A percentile compares a stretch with the other conserved stretches of the same genome.
These are phyloP conservation scores for Salix udensis DNA, from an alignment of 345 rosid genomes.

Conservation along the genomic window DNA sequence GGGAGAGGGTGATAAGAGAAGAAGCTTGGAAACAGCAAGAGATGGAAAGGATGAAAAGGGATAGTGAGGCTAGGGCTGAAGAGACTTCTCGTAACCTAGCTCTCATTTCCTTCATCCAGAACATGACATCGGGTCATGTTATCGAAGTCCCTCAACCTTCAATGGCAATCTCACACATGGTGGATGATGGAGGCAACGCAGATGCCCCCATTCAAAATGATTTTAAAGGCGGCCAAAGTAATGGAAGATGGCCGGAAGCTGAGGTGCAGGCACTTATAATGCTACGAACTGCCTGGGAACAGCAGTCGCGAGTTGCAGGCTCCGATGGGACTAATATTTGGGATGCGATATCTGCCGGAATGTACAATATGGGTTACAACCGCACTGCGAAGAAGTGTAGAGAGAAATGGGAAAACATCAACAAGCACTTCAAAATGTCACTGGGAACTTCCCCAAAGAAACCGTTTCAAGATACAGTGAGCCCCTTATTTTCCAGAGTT, in stretches of 20 bases:
- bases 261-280: slow-evolving; percentile 69
- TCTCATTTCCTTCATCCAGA: slow-evolving; percentile 61
- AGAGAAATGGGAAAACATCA: slow-evolving; percentile 89
- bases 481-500: slow-evolving; percentile 51
- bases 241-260: slow-evolving; percentile 62
- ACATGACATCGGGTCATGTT: slow-evolving; percentile 36
- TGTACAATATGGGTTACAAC: slow-evolving; percentile 54
- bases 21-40: slow-evolving; percentile 78
- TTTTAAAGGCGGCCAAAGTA: background rate
- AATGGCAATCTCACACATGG: background rate
- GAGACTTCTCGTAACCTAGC: slow-evolving; percentile 52
- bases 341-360: slow-evolving; percentile 60
- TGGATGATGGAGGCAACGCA: slow-evolving; percentile 17
- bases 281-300: slow-evolving; percentile 46
- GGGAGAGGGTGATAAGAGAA: slow-evolving; percentile 56
- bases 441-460: slow-evolving; percentile 38
- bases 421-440: slow-evolving; percentile 58
- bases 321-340: slow-evolving; percentile 42
- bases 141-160: slow-evolving; percentile 25
- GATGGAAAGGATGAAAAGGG: slow-evolving; percentile 54
- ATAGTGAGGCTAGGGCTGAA: slow-evolving; percentile 48
- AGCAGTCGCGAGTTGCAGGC: slow-evolving; percentile 32
- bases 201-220: slow-evolving; percentile 23
- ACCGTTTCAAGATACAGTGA: slow-evolving; percentile 42
- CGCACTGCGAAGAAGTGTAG: slow-evolving; percentile 65